Conservation (phyloP, 805 yeast species). For the Metschnikowia gruessii region DNA sequence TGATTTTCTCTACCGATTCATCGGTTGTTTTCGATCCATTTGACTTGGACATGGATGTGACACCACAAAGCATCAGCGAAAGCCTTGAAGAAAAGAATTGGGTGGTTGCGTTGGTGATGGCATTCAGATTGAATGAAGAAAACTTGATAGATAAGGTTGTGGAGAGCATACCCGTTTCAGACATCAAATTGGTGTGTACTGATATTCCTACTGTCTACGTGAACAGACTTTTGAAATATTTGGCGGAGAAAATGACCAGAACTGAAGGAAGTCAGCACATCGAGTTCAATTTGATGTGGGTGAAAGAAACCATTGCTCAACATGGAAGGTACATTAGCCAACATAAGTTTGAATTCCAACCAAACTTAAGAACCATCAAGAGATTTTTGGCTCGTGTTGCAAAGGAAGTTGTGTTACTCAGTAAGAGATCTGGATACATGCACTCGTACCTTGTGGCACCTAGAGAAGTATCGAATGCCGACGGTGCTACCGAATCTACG, state of each 20-base stretch:
- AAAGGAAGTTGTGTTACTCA: slow-evolving; percentile 61
- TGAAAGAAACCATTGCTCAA: slow-evolving; percentile 57
- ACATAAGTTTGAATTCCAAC: slow-evolving; percentile 60
- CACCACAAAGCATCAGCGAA: slow-evolving; percentile 71
- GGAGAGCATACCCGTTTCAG: slow-evolving; percentile 68
- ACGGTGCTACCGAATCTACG: slow-evolving; percentile 4
- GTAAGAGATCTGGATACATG: slow-evolving; percentile 53
- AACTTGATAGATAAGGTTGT: slow-evolving; percentile 69
- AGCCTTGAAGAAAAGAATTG: slow-evolving; percentile 58
- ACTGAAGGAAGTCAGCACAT: slow-evolving; percentile 66
- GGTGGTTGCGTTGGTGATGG: slow-evolving; percentile 81
- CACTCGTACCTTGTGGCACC: slow-evolving; percentile 46
- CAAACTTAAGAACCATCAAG: slow-evolving; percentile 66
- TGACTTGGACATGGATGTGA: slow-evolving; percentile 88
- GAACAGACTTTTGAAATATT: slow-evolving; percentile 60
- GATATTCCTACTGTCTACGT: slow-evolving; percentile 78
- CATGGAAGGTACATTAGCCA: slow-evolving; percentile 76
- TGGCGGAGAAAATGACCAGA: slow-evolving; percentile 58
- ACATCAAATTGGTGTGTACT: slow-evolving; percentile 62
- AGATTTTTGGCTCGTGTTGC: slow-evolving; percentile 72
- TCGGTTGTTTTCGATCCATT: slow-evolving; percentile 84
- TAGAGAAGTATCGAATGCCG: slow-evolving; percentile 2
- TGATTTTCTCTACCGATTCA: slow-evolving; percentile 77
- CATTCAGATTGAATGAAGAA: slow-evolving; percentile 85
- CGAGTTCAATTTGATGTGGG: slow-evolving; percentile 83